phyloP scores from a whole-genome alignment of 352 stramenopile species.

The Blastocystis sp. region DNA sequence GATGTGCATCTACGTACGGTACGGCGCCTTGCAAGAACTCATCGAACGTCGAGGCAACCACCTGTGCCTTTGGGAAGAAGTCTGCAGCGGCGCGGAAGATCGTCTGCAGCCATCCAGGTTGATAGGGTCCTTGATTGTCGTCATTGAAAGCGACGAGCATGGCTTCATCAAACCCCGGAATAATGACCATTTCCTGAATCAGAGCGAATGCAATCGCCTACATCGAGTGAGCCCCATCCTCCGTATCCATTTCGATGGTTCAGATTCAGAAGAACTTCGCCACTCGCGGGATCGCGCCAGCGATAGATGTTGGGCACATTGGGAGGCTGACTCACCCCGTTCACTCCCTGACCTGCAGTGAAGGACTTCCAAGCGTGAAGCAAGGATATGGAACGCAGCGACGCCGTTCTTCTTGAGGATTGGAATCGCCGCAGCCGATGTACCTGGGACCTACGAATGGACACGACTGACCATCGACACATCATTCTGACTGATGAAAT shows the following conservation, averaged over 20 bases:
- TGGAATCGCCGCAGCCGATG: not conserved
- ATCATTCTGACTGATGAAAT: constrained; percentile 57
- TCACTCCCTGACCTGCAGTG: constrained; percentile 43
- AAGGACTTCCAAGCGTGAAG: not conserved
- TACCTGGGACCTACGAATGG: constrained; percentile 33
- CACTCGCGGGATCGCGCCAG: constrained; percentile 28
- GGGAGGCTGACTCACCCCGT: constrained; percentile 43
- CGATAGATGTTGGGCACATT: constrained; percentile 57
- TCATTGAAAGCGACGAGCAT: constrained; percentile 57
- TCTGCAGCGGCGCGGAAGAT: constrained; percentile 35
- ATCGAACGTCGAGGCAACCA: constrained; percentile 40
- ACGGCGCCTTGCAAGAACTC: not conserved
- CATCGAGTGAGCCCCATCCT: not conserved
- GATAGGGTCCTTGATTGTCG: constrained; percentile 54
- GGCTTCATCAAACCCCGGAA: constrained; percentile 38
- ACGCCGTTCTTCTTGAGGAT: constrained; percentile 57
- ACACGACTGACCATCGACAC: not conserved
- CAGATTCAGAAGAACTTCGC: constrained; percentile 21
- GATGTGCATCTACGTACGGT: not conserved
- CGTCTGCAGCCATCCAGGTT: not conserved
- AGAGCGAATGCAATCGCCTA: not conserved
- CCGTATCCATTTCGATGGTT: constrained; percentile 58
- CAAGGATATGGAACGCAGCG: constrained; percentile 38
- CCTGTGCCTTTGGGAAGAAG: constrained; percentile 43
- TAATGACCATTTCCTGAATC: constrained; percentile 51